These are phyloP conservation scores for Auricularia sp. DNA, from an alignment of 768 basidiomycete genomes.

Conservation along the genomic window DNA sequence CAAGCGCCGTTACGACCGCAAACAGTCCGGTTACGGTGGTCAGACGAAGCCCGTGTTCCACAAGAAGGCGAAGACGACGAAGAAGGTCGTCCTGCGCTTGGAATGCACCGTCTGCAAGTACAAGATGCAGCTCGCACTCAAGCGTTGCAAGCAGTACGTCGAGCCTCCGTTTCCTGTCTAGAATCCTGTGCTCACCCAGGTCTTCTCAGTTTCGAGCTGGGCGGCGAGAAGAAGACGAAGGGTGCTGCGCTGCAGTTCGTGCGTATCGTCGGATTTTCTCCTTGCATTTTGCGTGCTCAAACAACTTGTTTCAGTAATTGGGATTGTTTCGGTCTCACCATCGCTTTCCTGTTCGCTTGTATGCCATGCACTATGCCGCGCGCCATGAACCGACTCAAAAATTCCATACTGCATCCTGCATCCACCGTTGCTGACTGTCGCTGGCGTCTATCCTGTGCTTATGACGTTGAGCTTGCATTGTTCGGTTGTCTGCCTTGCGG, in stretches of 20 bases:
- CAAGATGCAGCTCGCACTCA: slow-evolving; percentile 92
- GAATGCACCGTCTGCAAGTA: slow-evolving; percentile 99
- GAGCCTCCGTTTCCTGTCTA: not conserved
- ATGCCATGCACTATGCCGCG: not conserved
- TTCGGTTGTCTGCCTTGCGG: no score
- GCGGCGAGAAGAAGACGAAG: slow-evolving; percentile 99
- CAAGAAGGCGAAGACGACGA: slow-evolving; percentile 99
- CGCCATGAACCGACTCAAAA: not conserved
- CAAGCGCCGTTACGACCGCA: slow-evolving; percentile 99
- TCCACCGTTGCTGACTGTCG: not conserved
- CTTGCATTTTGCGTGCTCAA: not conserved
- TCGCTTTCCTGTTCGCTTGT: not conserved
- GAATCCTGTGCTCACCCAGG: not conserved
- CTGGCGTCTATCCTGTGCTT: no score
- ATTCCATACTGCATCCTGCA: not conserved
- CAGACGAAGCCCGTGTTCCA: slow-evolving; percentile 99
- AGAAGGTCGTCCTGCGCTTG: slow-evolving; percentile 97
- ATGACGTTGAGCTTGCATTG: no score
- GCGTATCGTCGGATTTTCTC: slow-evolving; percentile 27
- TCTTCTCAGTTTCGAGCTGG: slow-evolving; percentile 80
- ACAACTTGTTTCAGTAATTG: not conserved
- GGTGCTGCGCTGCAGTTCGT: slow-evolving; percentile 93
- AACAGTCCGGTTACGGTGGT: slow-evolving; percentile 98
- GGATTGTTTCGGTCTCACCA: not conserved
- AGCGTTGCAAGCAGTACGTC: slow-evolving; percentile 98